Evolutionary conservation across 2,329 filamentous ascomycete species (phyloP), one percentile per base, ranked within the genome.

Genomic region (Beauveria varroae): DNA sequence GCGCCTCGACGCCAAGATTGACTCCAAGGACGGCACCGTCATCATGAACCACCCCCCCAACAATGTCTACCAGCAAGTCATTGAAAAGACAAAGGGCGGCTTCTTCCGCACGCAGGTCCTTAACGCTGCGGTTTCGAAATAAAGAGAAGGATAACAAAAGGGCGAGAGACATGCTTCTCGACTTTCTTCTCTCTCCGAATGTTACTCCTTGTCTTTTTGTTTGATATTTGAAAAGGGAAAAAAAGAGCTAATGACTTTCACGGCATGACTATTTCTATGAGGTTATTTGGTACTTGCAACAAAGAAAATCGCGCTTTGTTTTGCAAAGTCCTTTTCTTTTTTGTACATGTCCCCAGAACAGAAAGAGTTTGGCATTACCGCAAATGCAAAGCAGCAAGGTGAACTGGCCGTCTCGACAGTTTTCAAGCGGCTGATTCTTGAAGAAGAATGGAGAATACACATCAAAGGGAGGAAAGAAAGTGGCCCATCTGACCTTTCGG

Each of bases 11-110:
- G 95, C 95, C 71, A 99, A 99, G 86, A 98, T 98, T 74, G 95
- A 99, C 79, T 97, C 96, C 81, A 91, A 98, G 81, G 91, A 96
- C 78, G 95, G 95, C 72, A 98, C 95, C 60, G 95, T 99, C 58
- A 87, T 98, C 69, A 99, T 99, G 93, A 98, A 99, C 82, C 95
- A 99, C 79, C 95, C 93, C 57, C 93, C 95, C 65, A 95, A 96
- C 81, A 96, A 92, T 66, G 93, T 99, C 67, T 98, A 99, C 79
- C 93, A 97, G 80, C 93, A 99, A 78, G 95, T 99, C 71, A 99
- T 99, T 72, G 95, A 99, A 85, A 87, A 92, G 79, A 99, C 95
- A 63, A 98, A 98, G 86, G 95, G 95, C 66, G 93, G 91, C 62
- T 98, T 98, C 85, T 99, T 99, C 86, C 82, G 95, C 73, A 99